These are phyloP conservation scores for Fusarium proliferatum DNA, from an alignment of 2,329 filamentous ascomycete species.

Conservation along the genomic window DNA sequence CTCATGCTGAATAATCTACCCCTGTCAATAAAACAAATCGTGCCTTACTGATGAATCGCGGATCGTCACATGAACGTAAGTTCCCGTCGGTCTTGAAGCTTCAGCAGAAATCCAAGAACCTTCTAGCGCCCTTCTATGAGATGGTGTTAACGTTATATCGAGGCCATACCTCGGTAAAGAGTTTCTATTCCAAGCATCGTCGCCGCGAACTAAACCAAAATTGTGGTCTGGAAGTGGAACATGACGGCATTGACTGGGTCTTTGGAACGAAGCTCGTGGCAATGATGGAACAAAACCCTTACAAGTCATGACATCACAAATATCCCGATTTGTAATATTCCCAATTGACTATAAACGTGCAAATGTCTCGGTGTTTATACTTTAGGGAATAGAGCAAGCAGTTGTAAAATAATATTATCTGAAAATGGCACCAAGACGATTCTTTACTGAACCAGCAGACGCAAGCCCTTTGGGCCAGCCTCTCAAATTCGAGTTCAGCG, in stretches of 20 bases:
- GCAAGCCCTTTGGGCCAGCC: slow-evolving; percentile 54
- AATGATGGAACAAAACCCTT: not conserved
- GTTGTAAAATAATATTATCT: not conserved
- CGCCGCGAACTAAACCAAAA: slow-evolving; percentile 3
- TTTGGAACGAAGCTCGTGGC: not conserved
- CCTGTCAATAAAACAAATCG: too few relatives aligned
- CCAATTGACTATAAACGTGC: not conserved
- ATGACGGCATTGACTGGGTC: slow-evolving; percentile 20
- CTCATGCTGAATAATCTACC: slow-evolving; percentile 11
- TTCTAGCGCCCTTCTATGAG: not conserved
- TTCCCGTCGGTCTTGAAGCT: not conserved
- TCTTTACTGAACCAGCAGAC: slow-evolving; percentile 1
- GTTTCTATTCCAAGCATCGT: not conserved
- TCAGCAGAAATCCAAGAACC: not conserved
- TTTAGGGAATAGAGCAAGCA: fast-evolving
- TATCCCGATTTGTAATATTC: not conserved
- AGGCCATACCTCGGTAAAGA: not conserved
- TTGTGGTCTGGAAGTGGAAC: slow-evolving; percentile 14
- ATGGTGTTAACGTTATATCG: not conserved
- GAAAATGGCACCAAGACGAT: slow-evolving; percentile 22
- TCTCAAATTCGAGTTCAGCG: slow-evolving; percentile 62
- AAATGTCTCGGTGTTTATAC: fast-evolving
- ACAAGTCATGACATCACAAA: slow-evolving; percentile 20
- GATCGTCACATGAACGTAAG: not conserved
- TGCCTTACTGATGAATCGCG: not conserved